Evolutionary conservation across 1,139 yeast genomes (phyloP), one percentile per base, ranked within the genome.

Genomic region (Suhomyces choctaworum): DNA sequence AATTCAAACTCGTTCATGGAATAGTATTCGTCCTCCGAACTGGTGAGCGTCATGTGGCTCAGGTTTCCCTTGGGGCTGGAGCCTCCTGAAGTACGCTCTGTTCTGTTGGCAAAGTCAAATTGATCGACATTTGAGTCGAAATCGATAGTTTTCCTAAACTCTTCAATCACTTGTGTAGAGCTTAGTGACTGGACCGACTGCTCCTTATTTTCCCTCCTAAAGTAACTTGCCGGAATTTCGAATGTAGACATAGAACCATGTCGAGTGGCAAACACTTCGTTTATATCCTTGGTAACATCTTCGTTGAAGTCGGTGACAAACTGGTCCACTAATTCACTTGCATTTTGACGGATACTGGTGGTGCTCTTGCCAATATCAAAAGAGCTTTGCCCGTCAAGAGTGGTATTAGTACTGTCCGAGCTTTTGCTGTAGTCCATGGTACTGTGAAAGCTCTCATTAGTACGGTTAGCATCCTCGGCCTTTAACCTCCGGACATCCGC

Each of bases 21-120:
- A 42, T 45, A 63, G 41, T 54, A 64, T 40, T 63, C 70, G 2
- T 62, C 70, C 25, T 58, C 65, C 7, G 63, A 52, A 25, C 56
- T 52, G n/a, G 54, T 51, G 29, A 44, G 31, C 3, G 49, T 43
- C 15, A 34, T 20, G 14, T 29, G 30, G 15, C 45, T 33, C 29
- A 20, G 25, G n/a, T 34, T 37, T 5, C 30, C 32, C 11, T 25
- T 22, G 7, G 36, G 30, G 9, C 15, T 22, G 3, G 25, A 11
- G n/a, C 22, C 12, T 5, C 24, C 26, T 5, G 16, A 12, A 8
- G 6, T 12, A 14, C 22, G 21, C 22, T 27, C 19, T 17, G 20
- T 17, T 17, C 20, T 17, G 15, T 26, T 21, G 9, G 25, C 16
- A 15, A 27, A 16, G 9, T 31, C 21, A 13, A 35, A 27, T 4